Evolutionary conservation across 2,329 filamentous ascomycete genomes (phyloP), one percentile per base, ranked within the genome.

Genomic region (Penicillium sp.): DNA sequence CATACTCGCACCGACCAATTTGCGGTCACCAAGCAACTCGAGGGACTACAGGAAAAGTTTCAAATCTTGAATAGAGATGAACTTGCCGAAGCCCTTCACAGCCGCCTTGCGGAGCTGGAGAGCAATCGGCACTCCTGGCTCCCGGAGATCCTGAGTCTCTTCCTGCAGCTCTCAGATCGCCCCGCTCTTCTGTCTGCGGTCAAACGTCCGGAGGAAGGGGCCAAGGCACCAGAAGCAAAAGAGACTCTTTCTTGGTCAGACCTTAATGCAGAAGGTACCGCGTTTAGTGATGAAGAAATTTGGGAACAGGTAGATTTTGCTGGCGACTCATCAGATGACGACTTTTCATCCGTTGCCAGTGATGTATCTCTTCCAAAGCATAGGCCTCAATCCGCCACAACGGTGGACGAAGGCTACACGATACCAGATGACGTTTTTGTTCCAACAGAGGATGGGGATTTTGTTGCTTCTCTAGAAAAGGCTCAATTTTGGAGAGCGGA

Each of bases 31-130:
- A 82, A 82, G 38, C 82, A 81, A 37, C 79, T 93, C 2, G 80
- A 85, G 49, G 90, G 90, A 1, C 80, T 97, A 3, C 88, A 93
- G 64, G 94, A 97, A 77, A 92, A 93, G 66, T 94, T 97, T 67
- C 84, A 86, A 33, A 82, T 97, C 54, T 82, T 91, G 48, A 88
- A 89, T 69, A 86, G 90, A 61, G 93, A 97, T 67, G 86, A 85
- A 40, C 78, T 97, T 27, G 91, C 91, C 13, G 87, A 93, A 70
- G 87, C 86, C 6, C 77, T 92, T 37, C 77, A 80, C 40, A 69
- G 72, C 43, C 82, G 89, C 37, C 73, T 91, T 15, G 76, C 82
- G 40, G 83, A 86, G 59, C 75, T 96, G 21, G 77, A 82, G 12
- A 69, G 75, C 33, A 71, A 75, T 15, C 78, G 75, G 37, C 81